Base-by-base conservation (phyloP, 164 flowering plant genomes). In the Sextonia rubra region DNA sequence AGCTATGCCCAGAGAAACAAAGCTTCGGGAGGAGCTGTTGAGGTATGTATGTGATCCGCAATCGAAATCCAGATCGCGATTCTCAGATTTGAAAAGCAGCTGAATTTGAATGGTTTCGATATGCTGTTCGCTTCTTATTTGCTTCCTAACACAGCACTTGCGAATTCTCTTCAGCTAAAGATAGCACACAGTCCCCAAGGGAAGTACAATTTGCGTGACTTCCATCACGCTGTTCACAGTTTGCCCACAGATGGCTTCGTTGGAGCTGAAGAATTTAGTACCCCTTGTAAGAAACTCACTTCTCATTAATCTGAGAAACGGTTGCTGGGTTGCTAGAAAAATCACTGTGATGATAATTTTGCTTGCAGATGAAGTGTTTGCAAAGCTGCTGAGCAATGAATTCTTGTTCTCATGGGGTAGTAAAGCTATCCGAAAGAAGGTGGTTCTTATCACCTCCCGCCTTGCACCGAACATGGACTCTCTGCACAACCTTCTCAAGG, bases 161-260 rank as follows among this genome's bases (percentile, higher is more conserved):
- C 8, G 44, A 32, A 55, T 12, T 47, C 32, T 26, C 20, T 48
- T 76, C 84, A 91, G 97, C 77, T 91, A 79, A 88, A 85, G 82
- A 73, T 90, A 30, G 91, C 89, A 7, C 88, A 94, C 70, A 66
- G 76, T 78, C 97, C 96, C 3, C 76, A 77, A 76, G 87, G 85
- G 72, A 62, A 74, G 76, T 94, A 91, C 80, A 84, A 65, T 71
- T 81, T 94, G 3, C 92, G 92, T 3, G 97, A 88, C 75, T 89
- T 94, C 75, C 98, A 94, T 74, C 89, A 83, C 61, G 94, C 96
- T 20, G 90, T 94, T 76, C 86, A 80, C 72, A 86, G 73, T 77
- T 72, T 94, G 75, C 94, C 97, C 25, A 52, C 74, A 22, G 89
- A 94, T 81, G 83, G 81, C 47, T 90, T 86, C 75, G 66, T 83